Conservation (phyloP, 305 asterid genomes). For the Petunia hybrid region DNA sequence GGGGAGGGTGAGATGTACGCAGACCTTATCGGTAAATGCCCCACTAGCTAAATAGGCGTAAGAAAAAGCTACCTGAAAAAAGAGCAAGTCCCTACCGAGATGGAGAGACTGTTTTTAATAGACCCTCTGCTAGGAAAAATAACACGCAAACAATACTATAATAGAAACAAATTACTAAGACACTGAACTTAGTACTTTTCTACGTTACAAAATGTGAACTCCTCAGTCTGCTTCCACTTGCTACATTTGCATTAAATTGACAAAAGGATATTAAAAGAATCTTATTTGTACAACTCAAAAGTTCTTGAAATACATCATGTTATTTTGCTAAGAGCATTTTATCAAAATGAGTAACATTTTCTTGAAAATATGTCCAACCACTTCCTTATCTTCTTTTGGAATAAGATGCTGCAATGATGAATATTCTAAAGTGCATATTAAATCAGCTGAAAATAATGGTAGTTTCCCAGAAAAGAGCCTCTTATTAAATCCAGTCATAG, state of each 20-base stretch:
- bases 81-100: no score
- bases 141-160: no score
- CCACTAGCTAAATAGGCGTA: no score
- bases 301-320: background rate
- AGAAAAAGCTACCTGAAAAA: no score
- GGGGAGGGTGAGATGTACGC: no score
- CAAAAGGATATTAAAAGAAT: background rate
- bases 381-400: slow-evolving; percentile 31
- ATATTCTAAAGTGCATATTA: slow-evolving; percentile 24
- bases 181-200: background rate
- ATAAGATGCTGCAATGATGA: slow-evolving; percentile 51
- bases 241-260: background rate
- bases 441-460: slow-evolving; percentile 34
- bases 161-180: background rate
- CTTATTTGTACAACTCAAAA: background rate
- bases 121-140: no score
- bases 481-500: background rate
- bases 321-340: background rate
- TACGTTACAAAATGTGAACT: background rate
- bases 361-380: slow-evolving; percentile 35
- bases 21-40: no score
- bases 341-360: slow-evolving; percentile 46
- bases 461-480: slow-evolving; percentile 59
- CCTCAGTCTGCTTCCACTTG: background rate
- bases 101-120: no score